phyloP scores from a whole-genome alignment of 345 rosid genomes.

The Garcia nutans region DNA sequence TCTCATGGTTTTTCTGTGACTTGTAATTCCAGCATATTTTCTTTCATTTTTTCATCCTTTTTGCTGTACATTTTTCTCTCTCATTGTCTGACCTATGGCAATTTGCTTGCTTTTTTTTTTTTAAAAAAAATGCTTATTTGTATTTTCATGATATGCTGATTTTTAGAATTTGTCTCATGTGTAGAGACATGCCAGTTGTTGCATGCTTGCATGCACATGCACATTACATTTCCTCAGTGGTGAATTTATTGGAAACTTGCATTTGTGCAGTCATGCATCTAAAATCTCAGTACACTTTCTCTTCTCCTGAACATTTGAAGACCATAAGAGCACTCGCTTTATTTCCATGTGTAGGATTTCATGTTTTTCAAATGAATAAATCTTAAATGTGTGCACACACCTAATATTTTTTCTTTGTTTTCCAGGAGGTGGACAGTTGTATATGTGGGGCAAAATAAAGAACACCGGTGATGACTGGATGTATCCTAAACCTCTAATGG shows the following conservation, averaged over 20 bases:
- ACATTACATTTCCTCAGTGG: not conserved
- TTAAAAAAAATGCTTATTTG: not conserved
- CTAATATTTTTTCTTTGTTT: constrained; percentile 13
- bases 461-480: constrained; percentile 93
- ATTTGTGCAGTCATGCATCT: not conserved
- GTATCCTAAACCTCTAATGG: constrained; percentile 99
- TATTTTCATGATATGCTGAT: not conserved
- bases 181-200: not conserved
- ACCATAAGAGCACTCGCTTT: not conserved
- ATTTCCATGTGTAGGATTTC: not conserved
- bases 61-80: no score
- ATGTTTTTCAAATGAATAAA: not conserved
- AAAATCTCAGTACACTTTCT: not conserved
- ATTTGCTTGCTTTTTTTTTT: not conserved
- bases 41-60: not conserved
- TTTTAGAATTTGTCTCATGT: not conserved
- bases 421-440: constrained; percentile 94
- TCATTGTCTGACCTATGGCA: no score
- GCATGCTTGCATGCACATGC: not conserved
- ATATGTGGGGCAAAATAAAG: constrained; percentile 99
- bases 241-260: not conserved
- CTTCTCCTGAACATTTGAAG: not conserved
- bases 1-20: not conserved
- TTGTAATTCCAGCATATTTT: not conserved
- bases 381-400: not conserved